These are phyloP conservation scores for Amylostereum areolatum DNA, from an alignment of 1,284 basidiomycete species.

Conservation along the genomic window DNA sequence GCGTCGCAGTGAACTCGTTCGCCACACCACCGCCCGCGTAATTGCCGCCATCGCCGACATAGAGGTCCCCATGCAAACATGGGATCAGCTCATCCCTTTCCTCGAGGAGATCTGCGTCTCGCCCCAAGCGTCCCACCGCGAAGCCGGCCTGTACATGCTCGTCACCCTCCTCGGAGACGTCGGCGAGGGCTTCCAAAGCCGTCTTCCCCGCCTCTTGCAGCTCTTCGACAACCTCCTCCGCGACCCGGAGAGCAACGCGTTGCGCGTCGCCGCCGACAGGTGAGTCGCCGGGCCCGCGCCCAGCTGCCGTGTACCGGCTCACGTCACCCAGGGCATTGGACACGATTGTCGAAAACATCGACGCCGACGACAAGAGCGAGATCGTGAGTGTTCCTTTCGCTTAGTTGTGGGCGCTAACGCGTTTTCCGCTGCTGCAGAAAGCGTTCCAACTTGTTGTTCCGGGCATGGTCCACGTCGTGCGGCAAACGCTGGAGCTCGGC, in stretches of 20 bases:
- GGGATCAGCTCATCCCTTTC: conserved; percentile 88
- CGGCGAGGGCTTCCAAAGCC: conserved; percentile 80
- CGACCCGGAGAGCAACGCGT: conserved; percentile 88
- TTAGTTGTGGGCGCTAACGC: background rate
- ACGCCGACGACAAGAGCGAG: conserved; percentile 81
- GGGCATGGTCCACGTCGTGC: conserved; percentile 86
- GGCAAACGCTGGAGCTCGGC: conserved; percentile 77
- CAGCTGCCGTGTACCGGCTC: background rate
- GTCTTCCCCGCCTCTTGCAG: conserved; percentile 76
- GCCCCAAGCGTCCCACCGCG: conserved; percentile 69
- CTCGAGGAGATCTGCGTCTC: conserved; percentile 79
- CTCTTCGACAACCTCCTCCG: conserved; percentile 76
- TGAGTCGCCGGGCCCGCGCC: conserved; percentile 22
- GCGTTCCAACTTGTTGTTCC: conserved; percentile 89
- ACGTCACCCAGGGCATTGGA: conserved; percentile 66
- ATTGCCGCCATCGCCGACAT: conserved; percentile 90
- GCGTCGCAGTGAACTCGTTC: conserved; percentile 68
- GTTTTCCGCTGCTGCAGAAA: conserved; percentile 41
- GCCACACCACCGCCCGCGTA: conserved; percentile 87
- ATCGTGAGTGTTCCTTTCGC: conserved; percentile 49
- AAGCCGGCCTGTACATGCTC: conserved; percentile 89
- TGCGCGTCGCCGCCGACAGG: conserved; percentile 88
- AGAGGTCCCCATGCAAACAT: conserved; percentile 79
- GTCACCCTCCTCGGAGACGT: conserved; percentile 91
- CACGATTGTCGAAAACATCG: conserved; percentile 91